A percentile compares a stretch with the other conserved stretches of the same genome.
Evolutionary conservation across 208 protist genomes (phyloP).

Genomic region (Jaenimonas drosophilae): DNA sequence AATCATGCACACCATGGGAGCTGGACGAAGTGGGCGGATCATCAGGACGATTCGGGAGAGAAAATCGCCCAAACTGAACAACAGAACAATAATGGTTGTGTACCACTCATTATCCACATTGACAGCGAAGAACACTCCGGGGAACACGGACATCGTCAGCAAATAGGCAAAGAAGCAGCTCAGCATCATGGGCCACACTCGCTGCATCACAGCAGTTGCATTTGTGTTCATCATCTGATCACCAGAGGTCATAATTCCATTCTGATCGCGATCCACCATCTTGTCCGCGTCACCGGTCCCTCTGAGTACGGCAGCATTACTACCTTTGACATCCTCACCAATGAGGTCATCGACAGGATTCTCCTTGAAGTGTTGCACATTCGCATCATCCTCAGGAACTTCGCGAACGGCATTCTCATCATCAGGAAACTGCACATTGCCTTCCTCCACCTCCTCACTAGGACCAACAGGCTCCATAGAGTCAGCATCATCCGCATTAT

Average conservation of each 20-base stretch:
- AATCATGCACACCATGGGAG: conserved; percentile 9
- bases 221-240: conserved; percentile 17
- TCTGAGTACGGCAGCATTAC: conserved; percentile 1
- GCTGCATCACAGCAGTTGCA: conserved; percentile 7
- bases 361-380: too few species aligned
- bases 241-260: conserved; percentile 13
- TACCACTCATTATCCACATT: conserved; percentile 13
- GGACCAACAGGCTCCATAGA: too few species aligned
- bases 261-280: conserved; percentile 9
- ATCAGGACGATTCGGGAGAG: conserved; percentile 9
- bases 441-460: neutral
- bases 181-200: conserved; percentile 19
- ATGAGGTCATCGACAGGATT: neutral
- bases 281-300: conserved; percentile 2
- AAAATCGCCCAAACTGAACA: conserved; percentile 34
- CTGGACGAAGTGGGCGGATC: conserved; percentile 7
- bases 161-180: conserved; percentile 15
- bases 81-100: conserved; percentile 14
- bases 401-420: too few species aligned
- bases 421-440: neutral
- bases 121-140: conserved; percentile 18
- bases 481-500: neutral
- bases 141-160: conserved; percentile 22
- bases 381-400: too few species aligned
- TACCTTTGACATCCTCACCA: neutral